These are phyloP conservation scores for Flaveria linearis DNA, from an alignment of 129 eudicot genomes.

Conservation along the genomic window DNA sequence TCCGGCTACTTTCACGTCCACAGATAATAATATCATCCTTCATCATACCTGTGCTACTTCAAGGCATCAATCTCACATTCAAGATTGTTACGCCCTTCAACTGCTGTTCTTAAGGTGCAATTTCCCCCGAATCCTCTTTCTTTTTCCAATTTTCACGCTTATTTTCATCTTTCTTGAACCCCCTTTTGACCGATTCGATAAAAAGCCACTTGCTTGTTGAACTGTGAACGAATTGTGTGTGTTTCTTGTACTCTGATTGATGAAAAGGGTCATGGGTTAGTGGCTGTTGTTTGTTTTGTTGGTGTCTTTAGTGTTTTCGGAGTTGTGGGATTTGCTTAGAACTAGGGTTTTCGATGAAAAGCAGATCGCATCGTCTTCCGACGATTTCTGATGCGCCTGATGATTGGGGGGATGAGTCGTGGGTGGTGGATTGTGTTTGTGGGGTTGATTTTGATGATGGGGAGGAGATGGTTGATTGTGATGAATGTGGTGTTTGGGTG, in stretches of 20 bases:
- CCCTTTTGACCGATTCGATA: slow-evolving; percentile 18
- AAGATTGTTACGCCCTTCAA: slow-evolving; percentile 13
- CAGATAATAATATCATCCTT: slow-evolving; percentile 22
- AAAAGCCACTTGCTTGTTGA: slow-evolving; percentile 6
- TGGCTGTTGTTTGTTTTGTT: neutral
- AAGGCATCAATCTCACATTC: neutral
- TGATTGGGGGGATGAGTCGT: slow-evolving; percentile 89
- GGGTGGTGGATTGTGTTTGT: slow-evolving; percentile 96
- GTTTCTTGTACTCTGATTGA: slow-evolving; percentile 21
- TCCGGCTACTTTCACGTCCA: slow-evolving; percentile 49
- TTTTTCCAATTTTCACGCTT: neutral
- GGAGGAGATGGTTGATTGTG: slow-evolving; percentile 95
- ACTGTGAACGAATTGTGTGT: neutral
- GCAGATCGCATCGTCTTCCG: slow-evolving; percentile 78
- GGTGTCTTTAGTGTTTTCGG: neutral
- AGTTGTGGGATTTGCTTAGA: slow-evolving; percentile 25
- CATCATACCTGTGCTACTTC: slow-evolving; percentile 30
- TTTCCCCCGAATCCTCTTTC: neutral
- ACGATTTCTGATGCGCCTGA: slow-evolving; percentile 66
- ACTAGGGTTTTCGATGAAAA: slow-evolving; percentile 54
- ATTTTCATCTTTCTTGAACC: slow-evolving; percentile 16
- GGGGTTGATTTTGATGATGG: slow-evolving; percentile 96
- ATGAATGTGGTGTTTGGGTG: slow-evolving; percentile 99
- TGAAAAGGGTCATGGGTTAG: slow-evolving; percentile 34
- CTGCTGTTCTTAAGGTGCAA: slow-evolving; percentile 20